These are phyloP conservation scores for Mayamaea pseudoterrestris DNA, from an alignment of 108 stramenopile genomes.

Conservation along the genomic window DNA sequence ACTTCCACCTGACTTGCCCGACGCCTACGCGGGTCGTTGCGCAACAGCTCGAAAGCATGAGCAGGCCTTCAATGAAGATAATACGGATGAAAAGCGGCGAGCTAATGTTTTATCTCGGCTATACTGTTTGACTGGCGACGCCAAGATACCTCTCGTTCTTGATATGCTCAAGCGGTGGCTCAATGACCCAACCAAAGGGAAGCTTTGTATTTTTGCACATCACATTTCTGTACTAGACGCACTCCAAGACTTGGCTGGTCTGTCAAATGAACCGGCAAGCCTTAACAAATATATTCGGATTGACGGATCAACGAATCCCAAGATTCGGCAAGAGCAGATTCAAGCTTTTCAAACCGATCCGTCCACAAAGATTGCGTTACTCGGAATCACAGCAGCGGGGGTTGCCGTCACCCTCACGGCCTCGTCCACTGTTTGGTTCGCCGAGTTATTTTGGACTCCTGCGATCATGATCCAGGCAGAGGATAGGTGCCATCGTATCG, in stretches of 20 bases:
- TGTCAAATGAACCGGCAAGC: constrained; percentile 29
- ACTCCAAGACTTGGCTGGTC: constrained; percentile 32
- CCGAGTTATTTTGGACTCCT: constrained; percentile 96
- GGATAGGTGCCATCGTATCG: constrained; percentile 94
- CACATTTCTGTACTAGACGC: constrained; percentile 86
- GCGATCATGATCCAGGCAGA: constrained; percentile 97
- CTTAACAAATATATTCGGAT: constrained; percentile 72
- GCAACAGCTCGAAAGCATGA: too few relatives aligned
- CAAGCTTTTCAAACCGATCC: constrained; percentile 84
- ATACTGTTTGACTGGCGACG: constrained; percentile 68
- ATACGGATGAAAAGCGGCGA: constrained; percentile 19
- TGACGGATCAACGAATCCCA: constrained; percentile 83
- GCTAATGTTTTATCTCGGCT: constrained; percentile 72
- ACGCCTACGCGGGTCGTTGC: background rate
- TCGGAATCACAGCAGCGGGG: constrained; percentile 96
- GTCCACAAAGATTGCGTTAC: constrained; percentile 64
- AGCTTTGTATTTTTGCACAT: constrained; percentile 94
- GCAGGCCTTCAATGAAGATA: too few relatives aligned
- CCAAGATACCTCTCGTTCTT: constrained; percentile 65
- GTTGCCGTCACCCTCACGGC: constrained; percentile 96
- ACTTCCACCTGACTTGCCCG: background rate
- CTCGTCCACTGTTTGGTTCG: constrained; percentile 92
- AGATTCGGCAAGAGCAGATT: constrained; percentile 86
- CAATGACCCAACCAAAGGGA: constrained; percentile 68
- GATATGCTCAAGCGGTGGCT: constrained; percentile 59